Percentiles rank a stretch among this genome's conserved stretches.
Evolutionary conservation across 106 monocot genomes (phyloP).

Genomic region (Platanthera guangdongensis): DNA sequence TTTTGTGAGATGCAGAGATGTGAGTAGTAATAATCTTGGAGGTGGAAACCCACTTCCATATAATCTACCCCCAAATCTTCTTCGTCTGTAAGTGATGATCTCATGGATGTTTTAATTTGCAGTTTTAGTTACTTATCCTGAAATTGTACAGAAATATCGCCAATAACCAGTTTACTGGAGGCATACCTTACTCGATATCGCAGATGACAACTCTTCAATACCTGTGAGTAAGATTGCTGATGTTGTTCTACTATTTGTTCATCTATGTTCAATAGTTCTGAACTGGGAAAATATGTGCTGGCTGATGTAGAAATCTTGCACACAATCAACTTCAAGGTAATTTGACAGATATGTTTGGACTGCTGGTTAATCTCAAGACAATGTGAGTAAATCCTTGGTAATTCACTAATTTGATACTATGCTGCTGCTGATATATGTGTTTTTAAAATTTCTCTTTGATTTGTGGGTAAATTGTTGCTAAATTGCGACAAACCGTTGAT

Average conservation of each 20-base stretch:
- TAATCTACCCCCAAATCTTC: conserved; percentile 42
- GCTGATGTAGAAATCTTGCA: conserved; percentile 63
- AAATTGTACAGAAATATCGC: conserved; percentile 31
- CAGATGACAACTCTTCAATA: conserved; percentile 25
- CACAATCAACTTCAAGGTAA: conserved; percentile 86
- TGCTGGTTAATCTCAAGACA: conserved; percentile 50
- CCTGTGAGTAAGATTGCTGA: conserved; percentile 17
- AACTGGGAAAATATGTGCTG: background rate
- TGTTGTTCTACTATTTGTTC: conserved; percentile 3
- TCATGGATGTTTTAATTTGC: background rate
- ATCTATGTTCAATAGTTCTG: background rate
- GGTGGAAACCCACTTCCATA: conserved; percentile 30
- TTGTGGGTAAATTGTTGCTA: background rate
- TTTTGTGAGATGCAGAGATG: conserved; percentile 30
- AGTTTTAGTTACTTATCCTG: background rate
- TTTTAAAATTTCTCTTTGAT: background rate
- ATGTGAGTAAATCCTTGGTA: conserved; percentile 52
- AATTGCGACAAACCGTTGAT: background rate
- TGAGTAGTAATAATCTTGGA: conserved; percentile 57
- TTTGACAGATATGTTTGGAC: conserved; percentile 80
- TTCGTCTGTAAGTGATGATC: conserved; percentile 25
- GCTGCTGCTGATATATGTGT: background rate
- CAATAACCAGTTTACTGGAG: conserved; percentile 24
- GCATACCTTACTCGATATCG: conserved; percentile 33
- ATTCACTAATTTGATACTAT: background rate